phyloP scores from a whole-genome alignment of 805 yeast species.

The Saccharomyces eubayanus region DNA sequence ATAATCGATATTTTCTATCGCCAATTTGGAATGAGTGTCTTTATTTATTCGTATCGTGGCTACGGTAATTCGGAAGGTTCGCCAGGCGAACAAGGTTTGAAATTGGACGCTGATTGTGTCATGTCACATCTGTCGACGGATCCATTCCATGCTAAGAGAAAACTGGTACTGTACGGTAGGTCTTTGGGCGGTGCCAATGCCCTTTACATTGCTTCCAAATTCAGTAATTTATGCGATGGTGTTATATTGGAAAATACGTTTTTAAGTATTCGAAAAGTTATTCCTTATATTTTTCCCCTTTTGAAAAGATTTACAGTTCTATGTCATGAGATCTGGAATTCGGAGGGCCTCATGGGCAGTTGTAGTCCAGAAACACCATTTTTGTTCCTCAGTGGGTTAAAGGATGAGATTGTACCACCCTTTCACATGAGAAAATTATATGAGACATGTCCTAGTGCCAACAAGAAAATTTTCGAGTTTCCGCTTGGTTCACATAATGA shows the following conservation, averaged over 20 bases:
- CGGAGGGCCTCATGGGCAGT: constrained; percentile 48
- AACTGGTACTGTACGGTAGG: constrained; percentile 68
- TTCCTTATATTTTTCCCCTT: constrained; percentile 67
- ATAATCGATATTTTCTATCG: constrained; percentile 62
- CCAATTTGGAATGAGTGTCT: constrained; percentile 61
- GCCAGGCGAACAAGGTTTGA: constrained; percentile 72
- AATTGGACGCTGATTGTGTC: constrained; percentile 70
- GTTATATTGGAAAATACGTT: constrained; percentile 83
- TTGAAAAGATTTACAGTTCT: constrained; percentile 46
- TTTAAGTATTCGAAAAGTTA: constrained; percentile 58
- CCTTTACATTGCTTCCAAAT: constrained; percentile 63
- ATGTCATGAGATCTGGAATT: constrained; percentile 79
- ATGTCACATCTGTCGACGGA: constrained; percentile 50
- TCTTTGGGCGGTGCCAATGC: constrained; percentile 95
- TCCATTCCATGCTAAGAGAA: constrained; percentile 40
- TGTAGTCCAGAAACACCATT: constrained; percentile 53
- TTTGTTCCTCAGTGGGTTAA: constrained; percentile 60
- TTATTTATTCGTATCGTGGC: constrained; percentile 84
- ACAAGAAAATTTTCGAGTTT: constrained; percentile 48
- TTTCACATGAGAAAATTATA: constrained; percentile 59
- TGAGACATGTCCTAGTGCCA: constrained; percentile 40
- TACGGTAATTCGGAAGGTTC: constrained; percentile 75
- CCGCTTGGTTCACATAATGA: constrained; percentile 72
- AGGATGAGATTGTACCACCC: constrained; percentile 91
- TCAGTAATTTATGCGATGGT: constrained; percentile 46